Evolutionary conservation across 768 basidiomycete species (phyloP).

Genomic region (Lentinula detonsa): DNA sequence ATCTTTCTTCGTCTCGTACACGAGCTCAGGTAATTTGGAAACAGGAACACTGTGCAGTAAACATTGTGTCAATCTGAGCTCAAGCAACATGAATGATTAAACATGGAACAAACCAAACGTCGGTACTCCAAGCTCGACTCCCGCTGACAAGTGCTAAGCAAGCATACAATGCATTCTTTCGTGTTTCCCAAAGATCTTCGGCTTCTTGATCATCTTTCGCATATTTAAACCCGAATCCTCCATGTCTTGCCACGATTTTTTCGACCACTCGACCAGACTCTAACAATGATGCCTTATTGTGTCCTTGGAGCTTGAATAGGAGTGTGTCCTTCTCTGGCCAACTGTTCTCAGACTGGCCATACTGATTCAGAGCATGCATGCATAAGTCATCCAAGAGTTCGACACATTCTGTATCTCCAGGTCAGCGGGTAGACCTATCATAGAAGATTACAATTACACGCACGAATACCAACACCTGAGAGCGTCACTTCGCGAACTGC

Average conservation of each 20-base stretch:
- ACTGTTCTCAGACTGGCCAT: constrained; percentile 50
- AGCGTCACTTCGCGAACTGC: constrained; percentile 76
- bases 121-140: constrained; percentile 74
- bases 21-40: constrained; percentile 57
- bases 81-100: not conserved
- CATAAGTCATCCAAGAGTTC: constrained; percentile 81
- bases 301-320: constrained; percentile 90
- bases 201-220: constrained; percentile 73
- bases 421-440: constrained; percentile 16
- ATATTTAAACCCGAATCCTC: constrained; percentile 63
- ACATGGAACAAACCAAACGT: constrained; percentile 63
- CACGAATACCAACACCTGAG: constrained; percentile 43
- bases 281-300: constrained; percentile 47
- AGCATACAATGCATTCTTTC: constrained; percentile 78
- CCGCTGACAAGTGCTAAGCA: constrained; percentile 61
- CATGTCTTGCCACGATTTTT: constrained; percentile 59
- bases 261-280: constrained; percentile 52
- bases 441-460: constrained; percentile 28
- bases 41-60: constrained; percentile 40
- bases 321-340: constrained; percentile 74
- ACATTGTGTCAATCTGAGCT: not conserved
- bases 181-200: constrained; percentile 72
- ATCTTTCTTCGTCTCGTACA: constrained; percentile 69
- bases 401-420: constrained; percentile 58
- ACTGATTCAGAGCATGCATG: constrained; percentile 71